Evolutionary conservation across 768 basidiomycete genomes (phyloP).

Genomic region (Peribolospora kevripleyi): DNA sequence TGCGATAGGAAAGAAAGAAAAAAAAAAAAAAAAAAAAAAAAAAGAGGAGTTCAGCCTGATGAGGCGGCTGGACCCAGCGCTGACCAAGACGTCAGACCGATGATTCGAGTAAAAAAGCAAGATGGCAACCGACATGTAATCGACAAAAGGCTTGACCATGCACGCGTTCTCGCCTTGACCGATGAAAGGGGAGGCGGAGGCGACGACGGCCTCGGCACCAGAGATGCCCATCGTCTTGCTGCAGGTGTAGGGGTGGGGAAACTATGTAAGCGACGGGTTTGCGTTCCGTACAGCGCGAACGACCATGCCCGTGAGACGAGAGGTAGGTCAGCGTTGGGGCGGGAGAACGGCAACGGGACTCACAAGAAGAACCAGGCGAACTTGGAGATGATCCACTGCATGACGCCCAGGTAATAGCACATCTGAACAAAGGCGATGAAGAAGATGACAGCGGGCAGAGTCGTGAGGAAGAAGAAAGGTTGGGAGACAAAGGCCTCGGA

Average conservation of each 20-base stretch:
- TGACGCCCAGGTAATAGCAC: slow-evolving; percentile 53
- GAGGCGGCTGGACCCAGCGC: too few species aligned
- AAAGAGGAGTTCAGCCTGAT: neutral
- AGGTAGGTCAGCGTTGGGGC: too few species aligned
- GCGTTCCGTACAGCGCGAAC: too few species aligned
- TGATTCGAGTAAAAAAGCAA: neutral
- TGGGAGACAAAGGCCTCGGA: slow-evolving; percentile 29
- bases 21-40: too few species aligned
- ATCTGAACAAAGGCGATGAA: slow-evolving; percentile 83
- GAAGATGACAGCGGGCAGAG: slow-evolving; percentile 60
- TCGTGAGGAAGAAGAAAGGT: slow-evolving; percentile 7
- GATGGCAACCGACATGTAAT: slow-evolving; percentile 38
- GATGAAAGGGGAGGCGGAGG: slow-evolving; percentile 78
- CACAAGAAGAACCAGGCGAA: slow-evolving; percentile 79
- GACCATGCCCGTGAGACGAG: too few species aligned
- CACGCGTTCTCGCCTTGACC: slow-evolving; percentile 77
- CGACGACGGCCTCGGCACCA: slow-evolving; percentile 84
- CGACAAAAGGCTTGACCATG: slow-evolving; percentile 58
- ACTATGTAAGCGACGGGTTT: too few species aligned
- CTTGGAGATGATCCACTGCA: slow-evolving; percentile 77
- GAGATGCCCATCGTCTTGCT: slow-evolving; percentile 62
- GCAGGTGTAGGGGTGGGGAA: too few species aligned
- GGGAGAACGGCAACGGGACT: too few species aligned
- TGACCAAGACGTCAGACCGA: slow-evolving; percentile 2
- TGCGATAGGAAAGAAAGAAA: too few species aligned